A percentile compares a stretch with the other conserved stretches of the same genome.
phyloP scores from a whole-genome alignment of 306 rosid genomes.

The Quillaja saponaria region DNA sequence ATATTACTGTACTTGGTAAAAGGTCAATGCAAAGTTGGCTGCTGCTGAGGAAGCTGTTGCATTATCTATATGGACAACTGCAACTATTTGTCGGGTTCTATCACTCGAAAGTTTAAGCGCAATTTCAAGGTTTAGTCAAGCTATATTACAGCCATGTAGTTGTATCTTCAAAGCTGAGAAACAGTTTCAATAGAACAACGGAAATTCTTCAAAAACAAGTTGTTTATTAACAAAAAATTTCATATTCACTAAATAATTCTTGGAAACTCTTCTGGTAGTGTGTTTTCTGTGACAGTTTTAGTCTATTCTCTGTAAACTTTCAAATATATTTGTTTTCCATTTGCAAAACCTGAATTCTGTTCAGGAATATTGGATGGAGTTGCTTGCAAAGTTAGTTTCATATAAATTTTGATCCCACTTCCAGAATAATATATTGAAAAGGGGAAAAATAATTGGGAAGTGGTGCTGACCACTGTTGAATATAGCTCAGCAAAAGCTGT shows the following conservation, averaged over 20 bases:
- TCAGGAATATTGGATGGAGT: not conserved
- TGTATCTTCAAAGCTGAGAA: not conserved
- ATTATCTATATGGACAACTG: conserved; percentile 84
- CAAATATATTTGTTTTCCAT: not conserved
- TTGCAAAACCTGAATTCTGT: conserved; percentile 1
- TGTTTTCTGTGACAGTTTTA: not conserved
- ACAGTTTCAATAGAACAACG: not conserved
- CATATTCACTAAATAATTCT: not conserved
- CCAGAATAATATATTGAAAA: not conserved
- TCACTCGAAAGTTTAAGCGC: conserved; percentile 81
- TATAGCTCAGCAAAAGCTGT: not conserved
- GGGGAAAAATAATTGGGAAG: not conserved
- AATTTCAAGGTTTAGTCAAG: conserved; percentile 19
- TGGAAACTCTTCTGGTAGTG: not conserved
- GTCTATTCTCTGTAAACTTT: not conserved
- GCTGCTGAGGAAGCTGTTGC: conserved; percentile 87
- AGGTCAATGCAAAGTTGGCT: conserved; percentile 65
- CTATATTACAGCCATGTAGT: conserved; percentile 14
- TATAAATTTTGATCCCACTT: not conserved
- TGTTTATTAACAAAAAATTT: not conserved
- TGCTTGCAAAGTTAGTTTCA: not conserved
- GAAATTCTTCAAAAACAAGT: conserved; percentile 14
- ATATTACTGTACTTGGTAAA: conserved; percentile 30
- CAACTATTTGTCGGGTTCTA: conserved; percentile 82
- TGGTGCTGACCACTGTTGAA: not conserved